Percentiles rank a stretch among this genome's conserved stretches.
These are phyloP conservation scores for Fusarium beomiforme DNA, from an alignment of 2,329 filamentous ascomycete species.

Conservation along the genomic window DNA sequence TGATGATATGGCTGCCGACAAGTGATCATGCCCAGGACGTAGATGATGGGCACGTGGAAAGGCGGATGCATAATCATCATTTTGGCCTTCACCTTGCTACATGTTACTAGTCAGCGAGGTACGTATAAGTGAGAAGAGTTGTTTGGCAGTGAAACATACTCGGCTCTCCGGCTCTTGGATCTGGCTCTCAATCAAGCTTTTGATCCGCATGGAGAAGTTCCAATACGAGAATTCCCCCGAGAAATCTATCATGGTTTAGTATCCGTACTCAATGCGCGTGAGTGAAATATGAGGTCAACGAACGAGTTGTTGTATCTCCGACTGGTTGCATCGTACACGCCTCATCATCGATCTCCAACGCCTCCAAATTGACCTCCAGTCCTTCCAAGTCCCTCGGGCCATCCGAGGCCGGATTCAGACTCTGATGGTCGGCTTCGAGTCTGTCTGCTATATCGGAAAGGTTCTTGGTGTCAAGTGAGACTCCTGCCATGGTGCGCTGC, in stretches of 20 bases:
- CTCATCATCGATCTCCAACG: neutral
- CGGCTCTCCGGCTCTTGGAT: neutral
- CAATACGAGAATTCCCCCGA: neutral
- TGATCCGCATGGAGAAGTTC: slow-evolving; percentile 4
- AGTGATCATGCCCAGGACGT: neutral
- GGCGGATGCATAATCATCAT: neutral
- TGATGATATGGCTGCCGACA: neutral
- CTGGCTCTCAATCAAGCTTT: neutral
- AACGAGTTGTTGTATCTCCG: neutral
- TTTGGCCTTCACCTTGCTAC: neutral
- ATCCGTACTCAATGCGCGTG: neutral
- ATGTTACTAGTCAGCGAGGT: neutral
- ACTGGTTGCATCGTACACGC: neutral
- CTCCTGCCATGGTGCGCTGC: neutral
- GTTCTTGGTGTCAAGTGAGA: neutral
- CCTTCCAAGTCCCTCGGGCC: neutral
- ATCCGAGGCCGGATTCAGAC: neutral
- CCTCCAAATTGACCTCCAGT: neutral
- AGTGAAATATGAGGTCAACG: neutral
- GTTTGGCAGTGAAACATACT: neutral
- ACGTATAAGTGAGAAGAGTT: no score
- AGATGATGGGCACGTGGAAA: slow-evolving; percentile 1
- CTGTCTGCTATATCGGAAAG: neutral
- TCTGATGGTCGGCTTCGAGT: neutral
- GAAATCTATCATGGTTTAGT: neutral